Evolutionary conservation across 2,329 filamentous ascomycete species (phyloP), one percentile per base, ranked within the genome.

Genomic region (Myriosclerotinia duriaeana): DNA sequence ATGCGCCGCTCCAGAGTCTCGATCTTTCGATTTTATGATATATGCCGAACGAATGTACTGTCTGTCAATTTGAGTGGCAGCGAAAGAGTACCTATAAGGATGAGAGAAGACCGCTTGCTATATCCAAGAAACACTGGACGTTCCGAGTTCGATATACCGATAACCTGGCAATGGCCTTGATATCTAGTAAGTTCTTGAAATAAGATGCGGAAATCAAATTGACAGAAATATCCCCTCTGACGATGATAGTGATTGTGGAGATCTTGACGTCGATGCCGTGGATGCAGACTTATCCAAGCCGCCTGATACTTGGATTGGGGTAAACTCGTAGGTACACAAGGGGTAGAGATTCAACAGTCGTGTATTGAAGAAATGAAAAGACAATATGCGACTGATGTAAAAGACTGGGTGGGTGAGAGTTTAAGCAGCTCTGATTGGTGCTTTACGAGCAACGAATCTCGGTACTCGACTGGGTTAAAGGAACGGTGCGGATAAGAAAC

Each of bases 401-500:
- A 42, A 38, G 48, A 54, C 56, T 36, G 64, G 36, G 55, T 53
- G 64, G 53, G 64, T 44, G 56, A 65, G 54, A 65, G 36, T 15
- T 34, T 34, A 36, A 65, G 46, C 26, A 65, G 15, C 30, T 60
- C 11, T 61, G 64, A 65, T 65, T 65, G 64, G 54, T 52, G 46
- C 36, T 65, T 50, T 15, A 34, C 44, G 48, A 60, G 55, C 54
- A 60, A 54, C 38, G 48, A 65, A 46, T 26, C 56, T 65, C 46
- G 64, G 54, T 65, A 65, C 64, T 65, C 40, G 50, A 44, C 42
- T 59, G 46, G 64, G 54, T 22, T 22, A 52, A 65, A 53, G 56
- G 38, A 30, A 53, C 26, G 54, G 46, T 44, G 64, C 54, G 42
- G 54, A 65, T 61, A 61, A 65, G 54, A 38, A 48, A 65, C 54